Base-by-base conservation (phyloP, 345 rosid species). In the Populus nigra region DNA sequence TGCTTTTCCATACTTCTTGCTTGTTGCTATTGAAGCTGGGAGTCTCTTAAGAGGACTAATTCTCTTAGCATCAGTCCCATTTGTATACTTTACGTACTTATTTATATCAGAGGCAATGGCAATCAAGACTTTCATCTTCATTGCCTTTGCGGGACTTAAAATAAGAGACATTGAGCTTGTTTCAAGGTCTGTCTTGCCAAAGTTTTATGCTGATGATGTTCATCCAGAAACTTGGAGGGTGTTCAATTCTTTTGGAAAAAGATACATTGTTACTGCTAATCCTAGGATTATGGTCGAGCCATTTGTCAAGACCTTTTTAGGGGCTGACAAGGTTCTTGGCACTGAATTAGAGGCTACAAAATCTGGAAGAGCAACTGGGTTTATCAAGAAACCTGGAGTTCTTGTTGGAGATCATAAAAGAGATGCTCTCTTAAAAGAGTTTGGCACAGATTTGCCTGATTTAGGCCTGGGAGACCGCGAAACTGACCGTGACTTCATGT, bases 261-360 rank as follows among this genome's bases (percentile, higher is more conserved):
- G 96, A 22, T 92, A 87, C 73, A 81, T 96, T 4, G 78, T 96
- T 9, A 92, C 99, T 6, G 97, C 94, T 1, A 91, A 80, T 82
- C 99, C 98, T 2, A 83, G 94, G 55, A 78, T 96, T 38, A 89
- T 96, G 97, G 93, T 91, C 36, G 99, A 96, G 61, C 99, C 92
- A 20, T 96, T 93, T 73, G 95, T 73, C 15, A 91, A 89, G 82
- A 74, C 82, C 1, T 90, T 86, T 73, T 76, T 96, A 3, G 98
- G 97, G 11, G 97, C 86, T 1, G 97, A 93, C 36, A 88, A 88
- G 80, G 98, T 93, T 75, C 80, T 96, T 25, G 99, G 99, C 43
- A 92, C 96, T 1, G 98, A 93, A 67, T 74, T 96, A 3, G 86
- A 89, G 69, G 90, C 88, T 27, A 69, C 97, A 1, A 89, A 87